Base-by-base conservation (phyloP, 192 early-diverging fungal genomes). In the Podochytrium sp. region DNA sequence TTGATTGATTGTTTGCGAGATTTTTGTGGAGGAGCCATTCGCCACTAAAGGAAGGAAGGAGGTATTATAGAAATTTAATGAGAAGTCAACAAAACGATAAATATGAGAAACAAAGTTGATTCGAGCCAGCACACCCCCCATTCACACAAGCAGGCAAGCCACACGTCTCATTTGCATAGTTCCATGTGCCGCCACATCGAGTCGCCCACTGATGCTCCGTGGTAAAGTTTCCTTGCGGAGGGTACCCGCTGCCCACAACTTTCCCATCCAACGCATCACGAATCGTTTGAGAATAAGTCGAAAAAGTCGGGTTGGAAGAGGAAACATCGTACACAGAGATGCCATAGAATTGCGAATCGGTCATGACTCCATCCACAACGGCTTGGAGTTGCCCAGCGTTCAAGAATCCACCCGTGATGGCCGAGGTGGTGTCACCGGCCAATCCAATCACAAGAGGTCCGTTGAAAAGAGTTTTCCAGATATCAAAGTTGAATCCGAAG, bases 291-390 rank as follows among this genome's bases (percentile, higher is more conserved):
- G 43, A 51, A 39, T 71, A 71, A 25, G n/a, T 59, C 27, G 69
- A 71, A 32, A 32, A 32, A 12, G 51, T 12, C 47, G 57, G 69
- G 56, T 71, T 71, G 1, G 56, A 60, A 6, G 55, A 59, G 7
- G 69, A 71, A 7, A 71, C 69, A 39, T 71, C 69, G 40, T 71
- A 71, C 20, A 71, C 69, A 57, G 43, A 51, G 51, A 71, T 51
- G 29, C 69, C 69, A 16, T 34, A 47, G 40, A 71, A 71, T 41
- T 71, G 69, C 7, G 69, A 27, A 39, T 71, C 37, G 53, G 3
- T 47, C 34, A 12, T 38, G 27, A 60, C 18, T 35, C n/a, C 41
- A 32, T 71, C 69, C 12, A 51, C 7, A 7, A 71, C 69, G n/a
- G 69, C 56, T 71, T 71, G 69, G 16, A 71, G 41, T 16, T 20